Evolutionary conservation across 768 basidiomycete genomes (phyloP).

Genomic region (Termitomyces sp.): DNA sequence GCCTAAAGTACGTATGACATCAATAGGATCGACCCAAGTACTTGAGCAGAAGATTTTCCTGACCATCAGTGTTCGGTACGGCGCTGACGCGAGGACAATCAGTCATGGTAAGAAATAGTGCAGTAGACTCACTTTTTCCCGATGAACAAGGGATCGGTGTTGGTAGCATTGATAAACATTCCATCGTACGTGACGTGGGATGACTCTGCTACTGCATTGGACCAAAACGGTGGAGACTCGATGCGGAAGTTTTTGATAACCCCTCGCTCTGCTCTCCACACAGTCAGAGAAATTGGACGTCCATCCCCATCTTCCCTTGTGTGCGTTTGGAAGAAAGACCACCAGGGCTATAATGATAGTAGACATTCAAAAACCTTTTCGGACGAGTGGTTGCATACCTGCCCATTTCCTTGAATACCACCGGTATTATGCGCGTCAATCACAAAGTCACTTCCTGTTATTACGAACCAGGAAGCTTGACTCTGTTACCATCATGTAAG

Average conservation of each 20-base stretch:
- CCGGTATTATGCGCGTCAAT: conserved; percentile 52
- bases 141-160: conserved; percentile 42
- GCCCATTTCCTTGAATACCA: conserved; percentile 57
- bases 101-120: background rate
- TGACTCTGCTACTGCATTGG: conserved; percentile 51
- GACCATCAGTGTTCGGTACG: conserved; percentile 59
- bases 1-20: conserved; percentile 22
- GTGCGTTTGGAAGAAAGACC: conserved; percentile 45
- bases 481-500: conserved; percentile 23
- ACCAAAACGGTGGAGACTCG: conserved; percentile 55
- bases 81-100: conserved; percentile 24
- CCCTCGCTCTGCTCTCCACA: conserved; percentile 39
- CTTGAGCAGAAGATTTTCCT: background rate
- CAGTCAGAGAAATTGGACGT: conserved; percentile 50
- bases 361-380: background rate
- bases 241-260: conserved; percentile 44
- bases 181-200: conserved; percentile 46
- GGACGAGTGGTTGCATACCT: conserved; percentile 23
- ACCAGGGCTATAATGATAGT: conserved; percentile 38
- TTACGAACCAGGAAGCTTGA: conserved; percentile 62
- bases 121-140: conserved; percentile 42
- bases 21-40: background rate
- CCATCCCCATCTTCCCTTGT: conserved; percentile 51
- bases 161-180: conserved; percentile 54
- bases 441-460: conserved; percentile 50